Evolutionary conservation across 306 rosid species (phyloP).

Genomic region (Lathyrus tuberosus): DNA sequence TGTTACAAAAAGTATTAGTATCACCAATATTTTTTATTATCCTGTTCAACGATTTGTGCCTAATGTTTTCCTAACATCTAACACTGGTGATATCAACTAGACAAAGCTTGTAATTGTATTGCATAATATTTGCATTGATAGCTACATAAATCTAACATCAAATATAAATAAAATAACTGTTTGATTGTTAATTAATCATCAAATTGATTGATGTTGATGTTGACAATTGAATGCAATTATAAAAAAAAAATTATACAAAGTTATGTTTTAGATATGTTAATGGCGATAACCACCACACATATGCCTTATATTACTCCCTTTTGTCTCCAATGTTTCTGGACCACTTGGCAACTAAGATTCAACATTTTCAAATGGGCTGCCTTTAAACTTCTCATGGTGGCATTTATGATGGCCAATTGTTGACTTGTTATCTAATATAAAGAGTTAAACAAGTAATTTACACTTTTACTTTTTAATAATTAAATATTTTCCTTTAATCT

Average conservation of each 20-base stretch:
- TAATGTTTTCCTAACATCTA: conserved; percentile 50
- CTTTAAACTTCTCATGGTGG: conserved; percentile 34
- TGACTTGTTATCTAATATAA: too few relatives aligned
- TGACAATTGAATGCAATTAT: conserved; percentile 31
- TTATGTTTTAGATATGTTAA: conserved; percentile 17
- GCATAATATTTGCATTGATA: conserved; percentile 38
- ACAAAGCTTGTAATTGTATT: conserved; percentile 38
- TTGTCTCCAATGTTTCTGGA: conserved; percentile 60
- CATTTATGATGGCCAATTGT: too few relatives aligned
- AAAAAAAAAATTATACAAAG: conserved; percentile 25
- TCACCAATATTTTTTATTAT: conserved; percentile 50
- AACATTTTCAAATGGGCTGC: conserved; percentile 17
- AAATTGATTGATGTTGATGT: conserved; percentile 39
- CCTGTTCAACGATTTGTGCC: conserved; percentile 39
- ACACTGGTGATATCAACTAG: conserved; percentile 47
- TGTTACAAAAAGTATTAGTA: conserved; percentile 36
- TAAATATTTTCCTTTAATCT: too few relatives aligned
- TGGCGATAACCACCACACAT: conserved; percentile 41
- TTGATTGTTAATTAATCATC: conserved; percentile 29
- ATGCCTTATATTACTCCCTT: conserved; percentile 43
- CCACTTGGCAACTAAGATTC: conserved; percentile 43
- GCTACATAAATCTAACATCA: conserved; percentile 47
- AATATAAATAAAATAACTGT: conserved; percentile 22
- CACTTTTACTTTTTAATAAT: too few relatives aligned
- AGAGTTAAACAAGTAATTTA: too few relatives aligned